Evolutionary conservation across 257 asterid genomes (phyloP), one percentile per base, ranked within the genome.

Genomic region (Knoxia roxburghii): DNA sequence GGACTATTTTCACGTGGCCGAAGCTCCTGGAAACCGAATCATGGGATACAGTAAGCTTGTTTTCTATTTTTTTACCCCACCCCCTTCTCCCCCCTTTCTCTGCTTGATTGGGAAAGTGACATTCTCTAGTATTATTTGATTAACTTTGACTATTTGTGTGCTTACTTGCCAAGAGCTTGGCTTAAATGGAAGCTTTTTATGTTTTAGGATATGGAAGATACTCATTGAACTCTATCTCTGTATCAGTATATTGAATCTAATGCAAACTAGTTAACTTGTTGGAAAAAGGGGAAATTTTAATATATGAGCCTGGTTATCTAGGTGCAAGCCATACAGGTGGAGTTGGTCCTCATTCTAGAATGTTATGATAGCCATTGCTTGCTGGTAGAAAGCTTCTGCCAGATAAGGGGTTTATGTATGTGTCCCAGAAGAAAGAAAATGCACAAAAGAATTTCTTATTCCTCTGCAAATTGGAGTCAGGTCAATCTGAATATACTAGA

Each of bases 1-100:
- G 5, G 96, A 94, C 75, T 94, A 90, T 76, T 93, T 93, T 59
- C 95, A 90, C 43, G 96, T 90, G 8, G 97, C 97, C 45, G 95
- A 85, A 77, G 95, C 95, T 69, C 94, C 96, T 15, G 97, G 96
- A 48, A 76, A 84, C 68, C 82, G 79, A 68, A 75, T 86, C 49
- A 93, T 81, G 84, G 86, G 86, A 11, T 81, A 81, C 74, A 81
- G 81, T 80, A 40, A 68, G 85, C 70, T 45, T n/a, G n/a, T n/a
- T n/a, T n/a, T n/a, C n/a, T n/a, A n/a, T n/a, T n/a, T n/a, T n/a
- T n/a, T n/a, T n/a, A n/a, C n/a, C n/a, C n/a, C n/a, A n/a, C n/a
- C n/a, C n/a, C n/a, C n/a, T n/a, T n/a, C n/a, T n/a, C n/a, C n/a
- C n/a, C n/a, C n/a, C n/a, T n/a, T n/a, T 30, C 21, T 39, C 40